Evolutionary conservation across 306 rosid species (phyloP).

Genomic region (Citrullus amarus): DNA sequence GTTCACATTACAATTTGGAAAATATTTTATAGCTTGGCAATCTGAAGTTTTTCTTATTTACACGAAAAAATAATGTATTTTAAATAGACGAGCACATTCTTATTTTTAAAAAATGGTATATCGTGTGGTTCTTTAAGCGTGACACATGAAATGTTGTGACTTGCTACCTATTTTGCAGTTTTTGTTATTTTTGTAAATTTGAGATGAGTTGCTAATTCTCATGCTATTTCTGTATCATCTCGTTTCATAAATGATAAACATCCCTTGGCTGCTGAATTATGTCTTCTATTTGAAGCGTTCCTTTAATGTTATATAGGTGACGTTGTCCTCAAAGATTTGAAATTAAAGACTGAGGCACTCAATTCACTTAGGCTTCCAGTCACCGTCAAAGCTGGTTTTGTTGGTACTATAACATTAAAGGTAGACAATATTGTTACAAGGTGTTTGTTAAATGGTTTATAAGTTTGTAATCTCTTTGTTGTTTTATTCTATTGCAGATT

Average conservation of each 20-base stretch:
- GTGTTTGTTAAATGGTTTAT: conserved; percentile 9
- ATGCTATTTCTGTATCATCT: not conserved
- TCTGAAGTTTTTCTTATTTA: not conserved
- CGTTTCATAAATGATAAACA: conserved; percentile 1
- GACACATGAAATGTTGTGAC: not conserved
- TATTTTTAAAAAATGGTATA: not conserved
- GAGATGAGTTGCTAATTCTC: not conserved
- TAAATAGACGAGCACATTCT: not conserved
- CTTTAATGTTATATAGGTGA: conserved; percentile 47
- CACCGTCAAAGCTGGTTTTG: conserved; percentile 94
- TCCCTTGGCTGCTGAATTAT: not conserved
- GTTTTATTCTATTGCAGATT: not conserved
- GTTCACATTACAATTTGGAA: not conserved
- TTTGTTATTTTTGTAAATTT: not conserved
- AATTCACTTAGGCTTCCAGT: conserved; percentile 89
- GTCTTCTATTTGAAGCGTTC: not conserved
- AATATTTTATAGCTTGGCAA: not conserved
- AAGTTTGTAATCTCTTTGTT: not conserved
- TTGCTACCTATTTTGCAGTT: not conserved
- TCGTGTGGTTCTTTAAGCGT: not conserved
- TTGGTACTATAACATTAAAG: conserved; percentile 86
- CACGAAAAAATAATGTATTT: not conserved
- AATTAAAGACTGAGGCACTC: conserved; percentile 85
- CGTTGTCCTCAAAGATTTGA: conserved; percentile 91
- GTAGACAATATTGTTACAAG: conserved; percentile 28